Base-by-base conservation (phyloP, 2,329 filamentous ascomycete species). In the Tolypocladium capitatum region DNA sequence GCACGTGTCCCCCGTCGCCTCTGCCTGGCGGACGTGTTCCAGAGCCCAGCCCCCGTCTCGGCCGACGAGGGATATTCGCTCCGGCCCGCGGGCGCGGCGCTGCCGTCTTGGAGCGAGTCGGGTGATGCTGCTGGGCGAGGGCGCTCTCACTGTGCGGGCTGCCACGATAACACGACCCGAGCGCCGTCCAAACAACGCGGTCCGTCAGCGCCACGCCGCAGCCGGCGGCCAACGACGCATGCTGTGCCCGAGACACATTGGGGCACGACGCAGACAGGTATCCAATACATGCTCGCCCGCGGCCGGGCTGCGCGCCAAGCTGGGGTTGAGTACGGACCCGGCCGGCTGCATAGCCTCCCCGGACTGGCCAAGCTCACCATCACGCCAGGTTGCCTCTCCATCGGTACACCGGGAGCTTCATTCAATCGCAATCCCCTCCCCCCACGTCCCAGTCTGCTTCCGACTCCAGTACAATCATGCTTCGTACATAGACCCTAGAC, bases 1-100 rank as follows among this genome's bases (percentile, higher is more conserved):
- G 50, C 50, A 52, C 50, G 50, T 52, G 50, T 41, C 42, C 47
- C 49, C 35, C 27, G 27, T 24, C 18, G n/a, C n/a, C n/a, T n/a
- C n/a, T n/a, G n/a, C n/a, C n/a, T n/a, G n/a, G n/a, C n/a, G n/a
- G n/a, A n/a, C n/a, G n/a, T n/a, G n/a, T n/a, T n/a, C n/a, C n/a
- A n/a, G n/a, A n/a, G n/a, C n/a, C n/a, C n/a, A n/a, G n/a, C n/a
- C n/a, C n/a, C n/a, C n/a, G n/a, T n/a, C n/a, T n/a, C n/a, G n/a
- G 24, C 24, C 13, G 11, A 40, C 36, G 18, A 21, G 9, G 34
- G 18, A 10, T 6, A 24, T n/a, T n/a, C n/a, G n/a, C 6, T 16
- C 5, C 21, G 8, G 21, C 13, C 7, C 5, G 21, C n/a, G 20
- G 24, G n/a, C n/a, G n/a, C n/a, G n/a, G n/a, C n/a, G 16, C 8